Evolutionary conservation across 768 basidiomycete species (phyloP).

Genomic region (Pisolithus albus): DNA sequence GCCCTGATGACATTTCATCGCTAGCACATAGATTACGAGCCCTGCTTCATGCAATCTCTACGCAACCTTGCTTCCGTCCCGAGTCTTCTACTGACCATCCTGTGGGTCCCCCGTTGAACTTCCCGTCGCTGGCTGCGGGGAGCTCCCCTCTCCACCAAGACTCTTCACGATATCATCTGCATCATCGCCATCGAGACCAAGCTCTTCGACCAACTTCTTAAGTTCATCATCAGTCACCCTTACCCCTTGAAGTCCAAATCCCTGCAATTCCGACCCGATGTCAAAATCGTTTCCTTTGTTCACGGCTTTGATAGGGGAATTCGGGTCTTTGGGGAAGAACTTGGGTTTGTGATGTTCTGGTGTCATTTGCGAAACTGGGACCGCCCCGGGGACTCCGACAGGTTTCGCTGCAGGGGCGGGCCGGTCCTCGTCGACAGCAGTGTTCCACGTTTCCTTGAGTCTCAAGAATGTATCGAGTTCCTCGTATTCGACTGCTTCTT

Average conservation of each 20-base stretch:
- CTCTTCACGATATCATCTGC: slow-evolving; percentile 70
- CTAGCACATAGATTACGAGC: too few species aligned
- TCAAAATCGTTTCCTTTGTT: slow-evolving; percentile 59
- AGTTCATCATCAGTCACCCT: slow-evolving; percentile 74
- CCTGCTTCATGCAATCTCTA: background rate
- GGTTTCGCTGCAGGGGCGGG: slow-evolving; percentile 49
- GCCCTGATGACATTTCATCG: too few species aligned
- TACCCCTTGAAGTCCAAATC: slow-evolving; percentile 69
- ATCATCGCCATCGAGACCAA: slow-evolving; percentile 73
- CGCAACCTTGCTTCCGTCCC: background rate
- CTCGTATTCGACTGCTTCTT: slow-evolving; percentile 77
- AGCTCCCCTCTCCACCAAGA: slow-evolving; percentile 31
- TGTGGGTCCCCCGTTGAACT: background rate
- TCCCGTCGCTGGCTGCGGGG: background rate
- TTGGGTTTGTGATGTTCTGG: slow-evolving; percentile 63
- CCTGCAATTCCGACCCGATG: slow-evolving; percentile 59
- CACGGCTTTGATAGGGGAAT: slow-evolving; percentile 46
- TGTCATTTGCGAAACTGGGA: slow-evolving; percentile 70
- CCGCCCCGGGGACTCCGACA: slow-evolving; percentile 77
- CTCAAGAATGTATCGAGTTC: slow-evolving; percentile 69
- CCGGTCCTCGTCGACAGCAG: slow-evolving; percentile 51
- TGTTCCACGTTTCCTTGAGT: slow-evolving; percentile 63
- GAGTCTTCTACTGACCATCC: too few species aligned
- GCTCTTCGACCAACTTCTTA: slow-evolving; percentile 58
- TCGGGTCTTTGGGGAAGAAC: slow-evolving; percentile 38